Base-by-base conservation (phyloP, 805 yeast genomes). In the Zygosaccharomyces bisporus region DNA sequence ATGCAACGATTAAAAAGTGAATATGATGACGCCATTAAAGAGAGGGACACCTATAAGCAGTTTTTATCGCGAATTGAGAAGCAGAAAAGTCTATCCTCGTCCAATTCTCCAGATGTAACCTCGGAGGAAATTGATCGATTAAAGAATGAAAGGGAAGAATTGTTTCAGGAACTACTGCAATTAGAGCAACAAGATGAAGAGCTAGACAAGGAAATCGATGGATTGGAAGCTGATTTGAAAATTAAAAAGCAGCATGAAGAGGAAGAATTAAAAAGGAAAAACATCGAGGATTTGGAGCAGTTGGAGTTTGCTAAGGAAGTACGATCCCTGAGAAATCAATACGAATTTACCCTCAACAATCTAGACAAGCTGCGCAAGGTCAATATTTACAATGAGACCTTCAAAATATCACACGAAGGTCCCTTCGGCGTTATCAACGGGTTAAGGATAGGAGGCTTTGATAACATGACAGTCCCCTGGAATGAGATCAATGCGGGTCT, bases 401-500 rank as follows among this genome's bases (percentile, higher is more conserved):
- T 91, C 62, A 74, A 81, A 46, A 90, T 93, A 5, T 85, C 95
- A 1, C 85, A 82, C 51, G 87, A 86, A 49, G 93, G 91, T 4
- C 77, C 78, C 25, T 87, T 86, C 66, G 96, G 95, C 0, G 83
- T 93, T 1, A 91, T 90, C 24, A 90, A 90, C 64, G 91, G 90
- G 0, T 71, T 87, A 19, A 67, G 96, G 45, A 61, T 91, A n/a
- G 98, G 98, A 0, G 71, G 80, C 10, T 62, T 79, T 38, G 78
- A 76, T 32, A 75, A 72, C 6, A 64, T 69, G 42, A 76, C 73
- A 47, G 86, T 90, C 0, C 83, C 95, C 1, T 88, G 95, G 95
- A 79, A 86, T 43, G 98, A 90, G 55, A 82, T 88, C 34, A 90
- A 89, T 59, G 93, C 95, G 1, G 96, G 95, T 0, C 66, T 90